phyloP scores from a whole-genome alignment of 2,329 filamentous ascomycete genomes.

The Claviceps sp. region DNA sequence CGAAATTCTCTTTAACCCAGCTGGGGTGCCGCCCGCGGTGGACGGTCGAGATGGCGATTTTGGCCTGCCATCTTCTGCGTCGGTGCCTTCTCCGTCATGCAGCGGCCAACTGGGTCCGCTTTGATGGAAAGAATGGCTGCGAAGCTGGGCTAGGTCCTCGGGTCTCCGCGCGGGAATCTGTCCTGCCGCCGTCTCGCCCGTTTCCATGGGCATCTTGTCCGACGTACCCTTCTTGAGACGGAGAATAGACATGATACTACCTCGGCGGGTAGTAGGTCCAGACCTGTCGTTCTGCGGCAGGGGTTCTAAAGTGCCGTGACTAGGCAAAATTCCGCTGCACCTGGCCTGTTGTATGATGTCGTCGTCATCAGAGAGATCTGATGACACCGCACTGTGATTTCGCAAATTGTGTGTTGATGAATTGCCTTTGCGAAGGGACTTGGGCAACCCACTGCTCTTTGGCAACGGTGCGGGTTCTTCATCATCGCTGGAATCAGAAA shows the following conservation, averaged over 20 bases:
- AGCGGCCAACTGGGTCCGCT: constrained; percentile 22
- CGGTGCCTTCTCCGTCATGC: constrained; percentile 16
- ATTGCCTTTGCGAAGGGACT: constrained; percentile 16
- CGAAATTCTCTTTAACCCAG: constrained; percentile 12
- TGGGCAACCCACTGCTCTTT: constrained; percentile 21
- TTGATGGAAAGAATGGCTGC: constrained; percentile 20
- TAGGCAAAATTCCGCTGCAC: constrained; percentile 16
- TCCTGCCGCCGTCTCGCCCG: constrained; percentile 46
- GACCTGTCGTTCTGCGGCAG: constrained; percentile 8
- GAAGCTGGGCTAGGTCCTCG: constrained; percentile 37
- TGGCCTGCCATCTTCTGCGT: constrained; percentile 13
- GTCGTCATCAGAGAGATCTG: constrained; percentile 47
- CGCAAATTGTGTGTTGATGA: constrained; percentile 1
- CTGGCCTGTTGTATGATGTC: constrained; percentile 25
- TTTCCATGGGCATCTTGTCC: constrained; percentile 40
- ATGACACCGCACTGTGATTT: constrained; percentile 25
- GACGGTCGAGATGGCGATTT: constrained; percentile 19
- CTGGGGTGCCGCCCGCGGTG: constrained; percentile 18
- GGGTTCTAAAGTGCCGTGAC: constrained; percentile 22
- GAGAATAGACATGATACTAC: constrained; percentile 45
- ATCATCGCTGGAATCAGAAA: constrained; percentile 26
- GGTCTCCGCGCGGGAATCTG: constrained; percentile 43
- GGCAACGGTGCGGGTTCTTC: constrained; percentile 8
- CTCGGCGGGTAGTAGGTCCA: constrained; percentile 19
- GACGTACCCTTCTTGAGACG: constrained; percentile 43